Base-by-base conservation (phyloP, 169 alveolate species). In the Haemoproteus tartakovskyi region DNA sequence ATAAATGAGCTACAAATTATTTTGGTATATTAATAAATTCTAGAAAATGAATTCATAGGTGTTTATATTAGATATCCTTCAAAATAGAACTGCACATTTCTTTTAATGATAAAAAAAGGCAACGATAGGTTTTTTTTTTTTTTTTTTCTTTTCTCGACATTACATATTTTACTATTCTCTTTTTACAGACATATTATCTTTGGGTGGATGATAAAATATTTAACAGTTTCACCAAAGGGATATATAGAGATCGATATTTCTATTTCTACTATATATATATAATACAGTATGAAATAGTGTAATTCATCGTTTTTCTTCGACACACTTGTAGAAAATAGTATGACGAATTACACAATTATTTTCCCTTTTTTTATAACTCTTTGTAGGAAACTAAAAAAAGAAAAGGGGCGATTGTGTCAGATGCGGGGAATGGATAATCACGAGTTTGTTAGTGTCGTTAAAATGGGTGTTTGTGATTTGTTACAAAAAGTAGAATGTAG, bases 201-300 rank as follows among this genome's bases (percentile, higher is more conserved):
- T 74, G 84, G 84, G 78, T 16, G 26, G 60, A 74, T 74, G 78
- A 74, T 12, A 27, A 74, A 22, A 74, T 74, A 29, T 74, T 45
- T 29, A 56, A 74, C 54, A 74, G 57, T 22, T 74, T 56, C 57
- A 74, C 84, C 12, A 56, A 74, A 43, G 57, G 46, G 40, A 36
- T 74, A 29, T 74, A 74, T 41, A 8, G 47, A 41, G 52, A 51
- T 56, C 54, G 51, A 1, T 74, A 57, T 48, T 74, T 74, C 50
- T 74, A 57, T 74, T 19, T 74, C 21, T 74, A 74, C 24, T 43
- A 43, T 30, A 9, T 57, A 33, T 74, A 74, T 43, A 26, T 74
- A 47, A 56, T 60, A 50, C 43, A 78, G 84, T 74, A 74, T n/a
- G 33, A 16, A 47, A 11, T 18, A 12, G 24, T 4, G 43, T 9